Conservation (phyloP, 148 eudicot genomes). For the Gaultheria prostrata region DNA sequence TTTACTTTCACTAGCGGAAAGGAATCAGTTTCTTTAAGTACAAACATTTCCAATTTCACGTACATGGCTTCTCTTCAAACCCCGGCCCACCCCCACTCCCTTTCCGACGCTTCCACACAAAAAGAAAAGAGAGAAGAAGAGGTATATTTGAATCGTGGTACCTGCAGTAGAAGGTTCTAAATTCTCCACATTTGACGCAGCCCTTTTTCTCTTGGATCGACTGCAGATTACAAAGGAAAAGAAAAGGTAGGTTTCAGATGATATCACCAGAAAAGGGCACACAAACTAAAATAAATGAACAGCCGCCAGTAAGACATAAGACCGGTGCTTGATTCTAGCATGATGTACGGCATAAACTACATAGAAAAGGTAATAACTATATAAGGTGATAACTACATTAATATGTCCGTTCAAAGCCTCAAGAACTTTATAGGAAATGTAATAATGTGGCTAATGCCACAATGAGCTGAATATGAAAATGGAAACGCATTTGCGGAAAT, state of each 20-base stretch:
- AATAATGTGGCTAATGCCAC: not conserved
- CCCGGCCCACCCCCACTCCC: not conserved
- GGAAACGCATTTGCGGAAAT: not conserved
- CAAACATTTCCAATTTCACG: not conserved
- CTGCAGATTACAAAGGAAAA: conserved; percentile 16
- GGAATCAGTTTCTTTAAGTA: not conserved
- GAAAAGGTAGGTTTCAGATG: conserved; percentile 1
- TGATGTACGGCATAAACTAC: not conserved
- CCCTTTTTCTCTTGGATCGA: conserved; percentile 85
- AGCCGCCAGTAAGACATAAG: not conserved
- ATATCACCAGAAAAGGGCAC: conserved; percentile 7
- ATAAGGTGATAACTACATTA: not conserved
- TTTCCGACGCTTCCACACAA: not conserved
- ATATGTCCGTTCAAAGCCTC: not conserved
- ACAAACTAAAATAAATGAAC: not conserved
- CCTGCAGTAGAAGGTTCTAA: conserved; percentile 67
- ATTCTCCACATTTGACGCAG: conserved; percentile 67
- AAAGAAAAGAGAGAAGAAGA: not conserved
- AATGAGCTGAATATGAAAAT: not conserved
- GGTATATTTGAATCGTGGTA: conserved; percentile 22
- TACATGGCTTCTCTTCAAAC: not conserved
- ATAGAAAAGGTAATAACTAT: not conserved
- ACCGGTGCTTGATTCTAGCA: not conserved
- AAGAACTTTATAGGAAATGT: not conserved
- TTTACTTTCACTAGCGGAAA: not conserved